Percentiles rank a stretch among this genome's conserved stretches.
These are phyloP conservation scores for Collybiopsis luxurians DNA, from an alignment of 768 basidiomycete species.

Conservation along the genomic window DNA sequence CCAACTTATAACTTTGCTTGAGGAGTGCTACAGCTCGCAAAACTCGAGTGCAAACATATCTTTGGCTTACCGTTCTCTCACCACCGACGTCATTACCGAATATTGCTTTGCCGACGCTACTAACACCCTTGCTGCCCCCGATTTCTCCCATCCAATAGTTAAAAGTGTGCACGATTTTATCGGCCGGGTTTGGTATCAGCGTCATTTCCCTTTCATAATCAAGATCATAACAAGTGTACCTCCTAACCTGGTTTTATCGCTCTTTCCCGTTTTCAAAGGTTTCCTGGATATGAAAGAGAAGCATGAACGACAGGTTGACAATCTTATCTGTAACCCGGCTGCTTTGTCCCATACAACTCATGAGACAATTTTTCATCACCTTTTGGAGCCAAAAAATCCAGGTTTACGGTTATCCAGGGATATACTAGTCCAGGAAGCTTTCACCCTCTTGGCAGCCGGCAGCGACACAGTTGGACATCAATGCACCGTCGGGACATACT, in stretches of 20 bases:
- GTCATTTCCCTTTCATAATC: conserved; percentile 21
- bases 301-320: no score
- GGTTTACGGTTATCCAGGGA: no score
- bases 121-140: conserved; percentile 13
- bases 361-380: no score
- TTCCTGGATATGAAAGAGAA: no score
- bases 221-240: conserved; percentile 15
- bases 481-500: no score
- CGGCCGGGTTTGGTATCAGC: conserved; percentile 6
- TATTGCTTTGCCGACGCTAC: conserved; percentile 29
- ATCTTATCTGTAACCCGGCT: no score
- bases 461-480: no score
- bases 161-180: conserved; percentile 15
- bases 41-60: conserved; percentile 14
- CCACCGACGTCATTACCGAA: conserved; percentile 28
- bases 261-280: conserved; percentile 13
- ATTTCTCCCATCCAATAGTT: conserved; percentile 18
- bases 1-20: conserved; percentile 15
- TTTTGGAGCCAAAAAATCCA: no score
- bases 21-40: neutral
- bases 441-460: no score
- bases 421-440: no score
- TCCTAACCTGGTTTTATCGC: conserved; percentile 11
- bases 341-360: no score
- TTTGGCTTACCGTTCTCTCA: conserved; percentile 17